Base-by-base conservation (phyloP, 257 asterid genomes). In the Anisodus tanguticus region DNA sequence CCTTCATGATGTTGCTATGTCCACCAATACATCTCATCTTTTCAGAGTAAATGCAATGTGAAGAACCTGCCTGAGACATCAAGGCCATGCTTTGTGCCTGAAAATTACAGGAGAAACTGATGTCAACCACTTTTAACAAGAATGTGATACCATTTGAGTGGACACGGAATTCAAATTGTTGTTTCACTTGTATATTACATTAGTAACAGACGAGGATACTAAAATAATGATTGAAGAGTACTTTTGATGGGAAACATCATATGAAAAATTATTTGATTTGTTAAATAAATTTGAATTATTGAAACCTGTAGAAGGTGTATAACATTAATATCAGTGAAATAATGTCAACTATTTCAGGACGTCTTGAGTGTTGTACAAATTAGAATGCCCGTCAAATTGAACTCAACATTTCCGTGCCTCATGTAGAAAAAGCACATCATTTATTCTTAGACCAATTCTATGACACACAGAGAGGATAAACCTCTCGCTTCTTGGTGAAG, bases 61-160 rank as follows among this genome's bases (percentile, higher is more conserved):
- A 78, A 39, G 97, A 85, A 83, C 93, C 94, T 68, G 93, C 88
- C 81, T 83, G 92, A 66, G 94, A 91, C 90, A 91, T 91, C 92
- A 94, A 86, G 22, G 95, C 95, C 99, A 94, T 95, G 85, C 54
- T 87, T 84, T 58, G 62, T 66, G 80, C 91, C 98, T 93, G 90
- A 86, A 88, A 82, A 76, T 62, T 68, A 83, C 84, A 9, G 60
- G 54, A 31, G 15, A 59, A 62, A 51, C 67, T 63, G 64, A 53
- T 68, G 49, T 31, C 35, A 35, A 35, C 68, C 17, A 5, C 60
- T 81, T 37, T 39, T 57, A 53, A 68, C 12, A 3, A 41, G 58
- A 80, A 60, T 47, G n/a, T 17, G 5, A 31, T 74, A 22, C 80
- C 64, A 76, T 76, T 26, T 2, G 81, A 76, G 47, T 5, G 10